Base-by-base conservation (phyloP, 208 protist genomes). In the Leishmania amazonensis region DNA sequence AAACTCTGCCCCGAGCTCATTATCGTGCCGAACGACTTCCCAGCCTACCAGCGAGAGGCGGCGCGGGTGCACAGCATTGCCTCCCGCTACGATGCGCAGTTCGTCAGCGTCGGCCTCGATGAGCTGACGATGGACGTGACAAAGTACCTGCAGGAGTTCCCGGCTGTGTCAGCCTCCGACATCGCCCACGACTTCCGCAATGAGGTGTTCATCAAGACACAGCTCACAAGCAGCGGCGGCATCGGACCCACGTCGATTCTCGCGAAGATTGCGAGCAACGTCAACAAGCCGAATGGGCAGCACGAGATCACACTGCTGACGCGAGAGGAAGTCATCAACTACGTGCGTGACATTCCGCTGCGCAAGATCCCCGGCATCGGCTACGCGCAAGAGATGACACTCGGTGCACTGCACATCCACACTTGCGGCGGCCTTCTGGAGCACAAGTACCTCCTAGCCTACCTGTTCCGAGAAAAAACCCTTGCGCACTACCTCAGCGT, bases 271-370 rank as follows among this genome's bases (percentile, higher is more conserved):
- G 94, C 91, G 28, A 93, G 94, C 53, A 98, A 99, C 84, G 86
- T 95, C 45, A 97, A 98, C 81, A 99, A 99, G 85, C 98, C 98
- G 21, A 97, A 99, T 80, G 98, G 97, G 3, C 97, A 99, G 87
- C 96, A 97, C 77, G 93, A 96, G 70, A 91, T 97, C 70, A 83
- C 84, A 21, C 88, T 97, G 68, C 83, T 85, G n/a, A 93, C 85
- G 49, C 89, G 90, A n/a, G 88, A 96, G 80, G 91, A 97, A 21
- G 85, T 97, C 24, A 86, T 98, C 15, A 71, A 81, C 13, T 97
- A 96, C 84, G 80, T 98, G 47, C 88, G 88, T 57, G 84, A 90
- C 49, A 88, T 98, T 42, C 90, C 90, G 51, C 88, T 97, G 28
- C 91, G 95, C 51, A 88, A 93, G 79, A 91, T 97, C 21, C 93